A percentile compares a stretch with the other conserved stretches of the same genome.
Evolutionary conservation across 495 filamentous ascomycete genomes (phyloP).

Genomic region (Tuber melanosporum): DNA sequence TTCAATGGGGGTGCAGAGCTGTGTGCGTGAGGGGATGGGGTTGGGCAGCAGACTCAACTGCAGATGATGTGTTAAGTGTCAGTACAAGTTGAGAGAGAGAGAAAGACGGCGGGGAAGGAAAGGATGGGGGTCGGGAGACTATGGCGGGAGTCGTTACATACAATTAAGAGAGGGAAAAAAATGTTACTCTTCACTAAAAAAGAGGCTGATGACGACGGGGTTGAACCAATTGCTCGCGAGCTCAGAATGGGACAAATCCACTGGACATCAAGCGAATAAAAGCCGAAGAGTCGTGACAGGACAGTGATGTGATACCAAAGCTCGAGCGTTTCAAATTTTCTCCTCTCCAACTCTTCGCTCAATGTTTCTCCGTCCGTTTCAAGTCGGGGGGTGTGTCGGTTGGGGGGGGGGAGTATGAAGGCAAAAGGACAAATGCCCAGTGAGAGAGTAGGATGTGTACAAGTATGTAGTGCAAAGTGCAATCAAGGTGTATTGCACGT

Average conservation of each 20-base stretch:
- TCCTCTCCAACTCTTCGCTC: neutral
- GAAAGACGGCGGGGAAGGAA: slow-evolving; percentile 24
- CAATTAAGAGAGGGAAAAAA: neutral
- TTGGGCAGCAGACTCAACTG: slow-evolving; percentile 26
- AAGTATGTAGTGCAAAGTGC: neutral
- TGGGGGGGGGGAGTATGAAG: neutral
- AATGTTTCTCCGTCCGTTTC: slow-evolving; percentile 35
- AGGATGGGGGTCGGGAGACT: slow-evolving; percentile 16
- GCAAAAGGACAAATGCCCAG: slow-evolving; percentile 23
- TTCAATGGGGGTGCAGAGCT: slow-evolving; percentile 7
- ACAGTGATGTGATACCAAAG: slow-evolving; percentile 29
- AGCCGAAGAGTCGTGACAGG: slow-evolving; percentile 27
- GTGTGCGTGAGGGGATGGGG: slow-evolving; percentile 4
- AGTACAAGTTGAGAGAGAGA: slow-evolving; percentile 32
- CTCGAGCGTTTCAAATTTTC: slow-evolving; percentile 27
- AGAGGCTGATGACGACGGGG: slow-evolving; percentile 34
- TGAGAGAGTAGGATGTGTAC: slow-evolving; percentile 22
- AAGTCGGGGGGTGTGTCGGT: slow-evolving; percentile 14
- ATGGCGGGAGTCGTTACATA: neutral
- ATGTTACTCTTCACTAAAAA: slow-evolving; percentile 13
- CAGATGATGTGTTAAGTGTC: slow-evolving; percentile 34
- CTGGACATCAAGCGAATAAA: slow-evolving; percentile 36
- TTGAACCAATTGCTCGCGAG: slow-evolving; percentile 29
- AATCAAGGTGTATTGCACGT: neutral
- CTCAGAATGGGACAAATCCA: slow-evolving; percentile 17